These are phyloP conservation scores for Lipomyces anomalus DNA, from an alignment of 805 yeast species.

Conservation along the genomic window DNA sequence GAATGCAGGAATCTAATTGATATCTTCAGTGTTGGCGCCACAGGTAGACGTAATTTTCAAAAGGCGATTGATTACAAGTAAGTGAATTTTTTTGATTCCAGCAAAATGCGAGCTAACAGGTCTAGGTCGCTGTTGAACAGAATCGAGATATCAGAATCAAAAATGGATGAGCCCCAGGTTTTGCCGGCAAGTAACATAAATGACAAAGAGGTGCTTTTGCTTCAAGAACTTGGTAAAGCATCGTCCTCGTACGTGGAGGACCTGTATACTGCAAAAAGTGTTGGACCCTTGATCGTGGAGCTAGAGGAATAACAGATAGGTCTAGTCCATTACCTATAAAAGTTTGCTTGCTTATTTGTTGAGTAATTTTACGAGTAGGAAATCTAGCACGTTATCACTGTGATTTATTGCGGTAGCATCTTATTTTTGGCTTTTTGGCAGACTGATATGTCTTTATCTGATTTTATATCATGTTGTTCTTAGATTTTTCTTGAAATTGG, in stretches of 20 bases:
- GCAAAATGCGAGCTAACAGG: not conserved
- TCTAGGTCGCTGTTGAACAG: conserved; percentile 8
- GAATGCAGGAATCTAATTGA: conserved; percentile 17
- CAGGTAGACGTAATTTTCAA: conserved; percentile 14
- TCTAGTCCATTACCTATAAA: not conserved
- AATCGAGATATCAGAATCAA: conserved; percentile 4
- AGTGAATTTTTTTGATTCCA: not conserved
- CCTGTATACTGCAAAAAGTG: conserved; percentile 14
- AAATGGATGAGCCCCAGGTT: conserved; percentile 2
- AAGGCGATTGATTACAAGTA: conserved; percentile 17
- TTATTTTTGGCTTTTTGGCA: not conserved
- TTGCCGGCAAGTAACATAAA: conserved; percentile 5
- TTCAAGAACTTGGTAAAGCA: conserved; percentile 13
- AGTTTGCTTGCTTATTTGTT: not conserved
- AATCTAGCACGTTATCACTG: not conserved
- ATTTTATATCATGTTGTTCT: not conserved
- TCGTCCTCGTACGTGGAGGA: conserved; percentile 11
- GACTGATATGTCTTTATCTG: not conserved
- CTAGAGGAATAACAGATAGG: conserved; percentile 9
- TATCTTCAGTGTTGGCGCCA: conserved; percentile 22
- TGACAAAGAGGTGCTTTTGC: conserved; percentile 8
- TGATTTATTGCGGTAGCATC: not conserved
- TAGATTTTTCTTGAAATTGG: not conserved
- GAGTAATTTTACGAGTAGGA: not conserved
- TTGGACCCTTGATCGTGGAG: conserved; percentile 18